Conservation (phyloP, 2,329 filamentous ascomycete species). For the Drechslerella dactyloides region DNA sequence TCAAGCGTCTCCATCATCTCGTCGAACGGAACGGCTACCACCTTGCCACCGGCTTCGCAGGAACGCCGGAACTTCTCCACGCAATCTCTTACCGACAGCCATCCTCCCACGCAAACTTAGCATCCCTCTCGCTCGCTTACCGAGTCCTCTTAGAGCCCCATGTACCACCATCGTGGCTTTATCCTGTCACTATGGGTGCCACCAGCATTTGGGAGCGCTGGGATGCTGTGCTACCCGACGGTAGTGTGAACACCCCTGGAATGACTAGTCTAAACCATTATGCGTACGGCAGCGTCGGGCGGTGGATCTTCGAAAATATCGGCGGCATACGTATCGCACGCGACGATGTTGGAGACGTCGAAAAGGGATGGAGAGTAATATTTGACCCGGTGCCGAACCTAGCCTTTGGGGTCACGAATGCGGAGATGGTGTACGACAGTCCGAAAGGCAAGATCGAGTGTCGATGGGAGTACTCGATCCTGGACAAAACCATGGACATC, state of each 20-base stretch:
- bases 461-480: conserved; percentile 22
- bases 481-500: conserved; percentile 15
- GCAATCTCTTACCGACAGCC: conserved; percentile 55
- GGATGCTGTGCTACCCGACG: conserved; percentile 61
- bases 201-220: conserved; percentile 65
- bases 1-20: conserved; percentile 56
- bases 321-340: conserved; percentile 58
- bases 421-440: conserved; percentile 29
- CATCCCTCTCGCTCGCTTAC: conserved; percentile 57
- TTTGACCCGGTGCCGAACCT: conserved; percentile 32
- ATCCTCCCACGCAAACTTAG: not conserved
- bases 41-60: conserved; percentile 61
- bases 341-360: not conserved
- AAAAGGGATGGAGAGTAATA: conserved; percentile 8
- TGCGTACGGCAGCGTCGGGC: conserved; percentile 62
- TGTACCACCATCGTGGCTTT: conserved; percentile 61
- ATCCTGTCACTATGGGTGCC: conserved; percentile 61
- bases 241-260: conserved; percentile 60
- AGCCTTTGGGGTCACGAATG: conserved; percentile 16
- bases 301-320: conserved; percentile 61
- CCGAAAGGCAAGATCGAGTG: conserved; percentile 32
- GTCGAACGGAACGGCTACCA: conserved; percentile 56
- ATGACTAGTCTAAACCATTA: conserved; percentile 65
- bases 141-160: conserved; percentile 62
- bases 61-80: conserved; percentile 59